Conservation (phyloP, 176 grass and related monocot genomes). For the Zea mays region DNA sequence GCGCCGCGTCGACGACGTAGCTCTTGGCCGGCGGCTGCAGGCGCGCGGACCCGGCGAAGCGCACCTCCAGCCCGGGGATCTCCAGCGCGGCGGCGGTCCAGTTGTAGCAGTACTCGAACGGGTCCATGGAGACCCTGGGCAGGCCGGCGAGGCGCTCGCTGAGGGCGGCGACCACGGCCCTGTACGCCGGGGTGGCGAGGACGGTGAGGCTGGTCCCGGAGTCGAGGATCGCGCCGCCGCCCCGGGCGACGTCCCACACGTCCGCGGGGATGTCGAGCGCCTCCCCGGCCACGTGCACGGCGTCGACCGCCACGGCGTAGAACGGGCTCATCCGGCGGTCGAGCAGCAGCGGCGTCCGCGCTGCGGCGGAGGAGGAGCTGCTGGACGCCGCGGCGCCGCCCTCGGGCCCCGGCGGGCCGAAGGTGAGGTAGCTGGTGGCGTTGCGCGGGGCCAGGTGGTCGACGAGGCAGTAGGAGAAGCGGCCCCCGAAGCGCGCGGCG, state of each 20-base stretch:
- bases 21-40: slow-evolving; percentile 74
- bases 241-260: slow-evolving; percentile 59
- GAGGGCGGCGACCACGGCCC: slow-evolving; percentile 57
- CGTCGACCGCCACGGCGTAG: slow-evolving; percentile 59
- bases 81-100: slow-evolving; percentile 52
- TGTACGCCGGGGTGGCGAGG: slow-evolving; percentile 68
- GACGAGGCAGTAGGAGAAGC: slow-evolving; percentile 98
- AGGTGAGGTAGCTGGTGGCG: slow-evolving; percentile 79
- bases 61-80: slow-evolving; percentile 55
- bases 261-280: slow-evolving; percentile 44
- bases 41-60: slow-evolving; percentile 54
- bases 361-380: background rate
- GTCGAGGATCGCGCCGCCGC: slow-evolving; percentile 83
- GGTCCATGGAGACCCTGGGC: slow-evolving; percentile 54
- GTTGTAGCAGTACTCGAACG: slow-evolving; percentile 96
- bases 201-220: slow-evolving; percentile 80
- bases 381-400: background rate
- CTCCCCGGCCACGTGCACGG: slow-evolving; percentile 51
- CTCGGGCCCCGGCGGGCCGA: slow-evolving; percentile 35
- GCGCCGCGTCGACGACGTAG: slow-evolving; percentile 84
- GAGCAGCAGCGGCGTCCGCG: slow-evolving; percentile 59
- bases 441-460: slow-evolving; percentile 91
- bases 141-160: slow-evolving; percentile 42
- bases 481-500: slow-evolving; percentile 65
- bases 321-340: slow-evolving; percentile 54